These are phyloP conservation scores for Porphyra umbilicalis DNA, from an alignment of 31 red algal genomes.

Conservation along the genomic window DNA sequence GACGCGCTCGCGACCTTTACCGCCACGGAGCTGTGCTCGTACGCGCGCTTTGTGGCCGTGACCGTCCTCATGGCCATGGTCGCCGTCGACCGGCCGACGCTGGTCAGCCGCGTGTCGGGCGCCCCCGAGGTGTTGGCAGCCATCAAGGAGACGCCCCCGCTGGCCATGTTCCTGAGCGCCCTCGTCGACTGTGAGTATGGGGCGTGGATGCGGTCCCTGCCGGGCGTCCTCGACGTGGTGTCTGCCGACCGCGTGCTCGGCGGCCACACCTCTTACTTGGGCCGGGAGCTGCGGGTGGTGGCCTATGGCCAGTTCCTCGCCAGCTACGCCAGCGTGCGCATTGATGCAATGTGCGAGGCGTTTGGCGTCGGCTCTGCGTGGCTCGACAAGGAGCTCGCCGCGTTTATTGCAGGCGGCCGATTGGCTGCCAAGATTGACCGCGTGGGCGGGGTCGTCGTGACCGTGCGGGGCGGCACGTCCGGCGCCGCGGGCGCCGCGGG, in stretches of 20 bases:
- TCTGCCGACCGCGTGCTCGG: conserved; percentile 57
- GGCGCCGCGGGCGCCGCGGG: background rate
- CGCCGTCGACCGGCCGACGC: conserved; percentile 77
- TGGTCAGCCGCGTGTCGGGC: conserved; percentile 61
- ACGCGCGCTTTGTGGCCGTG: conserved; percentile 80
- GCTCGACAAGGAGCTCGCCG: conserved; percentile 82
- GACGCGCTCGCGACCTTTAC: conserved; percentile 94
- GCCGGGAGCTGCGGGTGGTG: conserved; percentile 75
- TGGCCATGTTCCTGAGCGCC: conserved; percentile 55
- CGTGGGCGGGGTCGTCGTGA: conserved; percentile 76
- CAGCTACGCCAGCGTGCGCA: conserved; percentile 76
- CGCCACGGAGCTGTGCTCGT: conserved; percentile 77
- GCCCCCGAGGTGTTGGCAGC: conserved; percentile 85
- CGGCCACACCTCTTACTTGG: conserved; percentile 62
- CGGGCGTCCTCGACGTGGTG: conserved; percentile 57
- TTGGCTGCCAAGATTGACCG: conserved; percentile 94
- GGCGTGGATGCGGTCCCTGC: conserved; percentile 59
- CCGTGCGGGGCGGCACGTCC: conserved; percentile 74
- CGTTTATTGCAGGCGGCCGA: conserved; percentile 86
- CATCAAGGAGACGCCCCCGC: conserved; percentile 46
- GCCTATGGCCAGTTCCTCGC: conserved; percentile 89
- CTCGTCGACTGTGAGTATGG: conserved; percentile 87
- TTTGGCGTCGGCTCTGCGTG: conserved; percentile 77
- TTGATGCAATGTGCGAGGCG: conserved; percentile 76
- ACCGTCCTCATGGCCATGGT: conserved; percentile 86